Percentiles rank a stretch among this genome's conserved stretches.
phyloP scores from a whole-genome alignment of 805 yeast genomes.

The Nakazawaea wyomingensis region DNA sequence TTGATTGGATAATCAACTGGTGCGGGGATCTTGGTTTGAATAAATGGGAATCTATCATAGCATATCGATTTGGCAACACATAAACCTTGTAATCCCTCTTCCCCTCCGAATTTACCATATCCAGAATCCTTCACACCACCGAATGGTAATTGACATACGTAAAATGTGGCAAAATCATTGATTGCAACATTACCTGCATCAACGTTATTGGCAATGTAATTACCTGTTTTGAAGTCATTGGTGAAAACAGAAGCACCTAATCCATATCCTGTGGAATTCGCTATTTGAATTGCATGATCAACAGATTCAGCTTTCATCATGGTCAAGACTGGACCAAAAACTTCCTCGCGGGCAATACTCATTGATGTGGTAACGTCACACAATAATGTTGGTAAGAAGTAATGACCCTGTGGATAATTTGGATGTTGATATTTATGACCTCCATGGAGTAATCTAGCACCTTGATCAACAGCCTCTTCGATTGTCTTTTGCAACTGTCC shows the following conservation, averaged over 20 bases:
- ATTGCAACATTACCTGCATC: conserved; percentile 91
- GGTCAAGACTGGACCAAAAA: conserved; percentile 88
- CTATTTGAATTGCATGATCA: conserved; percentile 66
- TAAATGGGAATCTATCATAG: conserved; percentile 72
- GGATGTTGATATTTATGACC: conserved; percentile 83
- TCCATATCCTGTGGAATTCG: conserved; percentile 85
- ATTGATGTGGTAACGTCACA: conserved; percentile 74
- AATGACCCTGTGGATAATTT: conserved; percentile 92
- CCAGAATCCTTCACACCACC: conserved; percentile 95
- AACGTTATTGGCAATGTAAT: conserved; percentile 56
- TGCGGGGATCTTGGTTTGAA: conserved; percentile 80
- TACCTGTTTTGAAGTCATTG: conserved; percentile 47
- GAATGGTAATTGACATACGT: conserved; percentile 93
- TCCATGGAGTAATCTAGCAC: conserved; percentile 79
- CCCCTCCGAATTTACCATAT: conserved; percentile 97
- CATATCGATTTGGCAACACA: conserved; percentile 86
- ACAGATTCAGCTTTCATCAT: conserved; percentile 66
- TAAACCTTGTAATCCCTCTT: conserved; percentile 88
- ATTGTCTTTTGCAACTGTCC: conserved; percentile 61
- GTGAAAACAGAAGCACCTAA: conserved; percentile 92
- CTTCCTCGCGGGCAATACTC: conserved; percentile 84
- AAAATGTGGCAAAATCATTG: conserved; percentile 95
- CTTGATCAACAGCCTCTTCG: conserved; percentile 66
- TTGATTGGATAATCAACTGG: conserved; percentile 90
- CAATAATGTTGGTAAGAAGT: conserved; percentile 84